Evolutionary conservation across 2,329 filamentous ascomycete genomes (phyloP), one percentile per base, ranked within the genome.

Genomic region (Aspergillus ochraceoroseus): DNA sequence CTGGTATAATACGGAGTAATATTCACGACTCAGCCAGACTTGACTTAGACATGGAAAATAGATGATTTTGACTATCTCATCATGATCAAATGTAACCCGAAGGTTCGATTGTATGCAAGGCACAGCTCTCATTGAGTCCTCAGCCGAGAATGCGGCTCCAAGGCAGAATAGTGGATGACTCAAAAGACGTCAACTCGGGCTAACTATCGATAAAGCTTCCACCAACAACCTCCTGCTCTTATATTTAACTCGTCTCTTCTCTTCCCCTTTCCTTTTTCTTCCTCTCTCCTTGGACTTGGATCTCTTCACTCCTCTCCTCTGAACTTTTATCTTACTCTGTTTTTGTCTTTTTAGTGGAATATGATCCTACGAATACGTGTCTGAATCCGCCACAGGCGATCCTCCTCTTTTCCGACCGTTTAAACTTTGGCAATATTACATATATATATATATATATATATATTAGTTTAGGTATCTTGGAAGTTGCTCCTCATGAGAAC

Each of bases 331-430:
- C 8, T 32, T 29, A 27, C 19, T 28, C 19, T 38, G 30, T 13
- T 39, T 32, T 17, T 37, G 29, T 25, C 19, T 20, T 44, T 34
- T 41, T 46, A 33, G 46, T 37, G 45, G 58, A 62, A 47, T 51
- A 70, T 70, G 66, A 68, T 70, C 48, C 52, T 59, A 50, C 65
- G 65, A 68, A 70, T 69, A 70, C 57, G 57, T 41, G 38, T 53
- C 30, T 64, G 55, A 65, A 51, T 54, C 56, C 60, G 56, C 57
- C 52, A 48, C 53, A 52, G 61, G 64, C 63, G 63, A 63, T 47
- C 49, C 32, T 41, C 52, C 44, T 52, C 36, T 32, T 42, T 44
- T 41, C 52, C 51, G 47, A 52, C 48, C 48, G 49, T 29, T 19
- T 23, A 30, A 33, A 22, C n/a, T 31, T 27, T 31, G 26, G 19